Percentiles rank a stretch among this genome's conserved stretches.
phyloP scores from a whole-genome alignment of 1,284 basidiomycete genomes.

The Irpex rosettiformis region DNA sequence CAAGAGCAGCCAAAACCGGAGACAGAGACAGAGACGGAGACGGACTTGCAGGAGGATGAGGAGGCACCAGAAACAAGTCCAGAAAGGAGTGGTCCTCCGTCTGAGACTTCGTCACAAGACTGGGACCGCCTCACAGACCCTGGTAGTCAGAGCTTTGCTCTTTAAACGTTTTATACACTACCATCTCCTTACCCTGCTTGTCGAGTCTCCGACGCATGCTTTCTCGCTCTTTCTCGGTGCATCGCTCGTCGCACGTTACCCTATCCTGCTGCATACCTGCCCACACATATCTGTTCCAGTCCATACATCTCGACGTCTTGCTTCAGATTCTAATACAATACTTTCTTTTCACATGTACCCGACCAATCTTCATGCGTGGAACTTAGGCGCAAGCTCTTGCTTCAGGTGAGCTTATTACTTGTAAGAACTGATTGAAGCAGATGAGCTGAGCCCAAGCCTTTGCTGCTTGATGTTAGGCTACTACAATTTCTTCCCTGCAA shows the following conservation, averaged over 20 bases:
- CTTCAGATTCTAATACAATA: slow-evolving; percentile 64
- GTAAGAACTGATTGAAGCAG: slow-evolving; percentile 17
- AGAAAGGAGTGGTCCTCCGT: slow-evolving; percentile 62
- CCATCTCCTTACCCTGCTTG: slow-evolving; percentile 7
- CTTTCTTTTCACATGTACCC: slow-evolving; percentile 23
- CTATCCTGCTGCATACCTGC: slow-evolving; percentile 2
- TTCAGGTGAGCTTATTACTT: slow-evolving; percentile 63
- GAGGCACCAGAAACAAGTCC: slow-evolving; percentile 45
- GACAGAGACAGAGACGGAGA: slow-evolving; percentile 22
- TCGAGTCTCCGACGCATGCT: slow-evolving; percentile 14
- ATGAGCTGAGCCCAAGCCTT: slow-evolving; percentile 15
- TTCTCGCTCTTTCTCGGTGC: slow-evolving; percentile 13
- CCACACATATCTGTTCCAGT: slow-evolving; percentile 5
- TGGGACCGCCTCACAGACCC: slow-evolving; percentile 82
- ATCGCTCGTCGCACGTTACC: not conserved
- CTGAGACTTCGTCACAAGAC: slow-evolving; percentile 80
- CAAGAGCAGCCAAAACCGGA: slow-evolving; percentile 19
- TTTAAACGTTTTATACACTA: slow-evolving; percentile 12
- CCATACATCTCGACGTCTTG: slow-evolving; percentile 17
- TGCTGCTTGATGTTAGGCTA: slow-evolving; percentile 51
- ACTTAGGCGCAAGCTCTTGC: slow-evolving; percentile 63
- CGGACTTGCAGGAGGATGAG: slow-evolving; percentile 40
- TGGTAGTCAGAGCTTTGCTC: slow-evolving; percentile 43
- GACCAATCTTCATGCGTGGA: slow-evolving; percentile 26
- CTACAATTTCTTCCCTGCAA: slow-evolving; percentile 69